A percentile compares a stretch with the other conserved stretches of the same genome.
phyloP scores from a whole-genome alignment of 768 basidiomycete genomes.

The Butyriboletus loyo region DNA sequence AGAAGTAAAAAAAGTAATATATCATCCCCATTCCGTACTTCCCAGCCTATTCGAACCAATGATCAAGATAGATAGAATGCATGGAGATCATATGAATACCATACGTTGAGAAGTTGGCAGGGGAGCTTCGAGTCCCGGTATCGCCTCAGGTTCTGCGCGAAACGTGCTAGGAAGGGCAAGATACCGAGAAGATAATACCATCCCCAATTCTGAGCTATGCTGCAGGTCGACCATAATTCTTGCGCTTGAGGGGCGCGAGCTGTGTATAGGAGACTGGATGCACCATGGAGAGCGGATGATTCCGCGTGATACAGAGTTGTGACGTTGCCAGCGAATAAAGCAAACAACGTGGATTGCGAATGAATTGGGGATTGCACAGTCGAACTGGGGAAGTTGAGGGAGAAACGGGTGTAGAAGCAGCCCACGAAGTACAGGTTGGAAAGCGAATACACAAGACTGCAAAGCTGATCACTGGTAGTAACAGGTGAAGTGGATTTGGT shows the following conservation, averaged over 20 bases:
- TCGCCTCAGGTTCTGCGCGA: slow-evolving; percentile 85
- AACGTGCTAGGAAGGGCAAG: slow-evolving; percentile 72
- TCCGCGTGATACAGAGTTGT: background rate
- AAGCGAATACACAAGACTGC: slow-evolving; percentile 73
- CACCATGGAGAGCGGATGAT: background rate
- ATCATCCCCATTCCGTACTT: slow-evolving; percentile 75
- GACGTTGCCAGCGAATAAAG: background rate
- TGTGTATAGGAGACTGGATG: background rate
- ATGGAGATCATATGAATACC: slow-evolving; percentile 18
- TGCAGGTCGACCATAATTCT: slow-evolving; percentile 42
- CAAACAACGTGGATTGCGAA: background rate
- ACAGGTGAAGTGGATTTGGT: slow-evolving; percentile 5
- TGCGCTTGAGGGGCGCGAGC: slow-evolving; percentile 37
- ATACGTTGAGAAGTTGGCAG: slow-evolving; percentile 86
- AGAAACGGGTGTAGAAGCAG: slow-evolving; percentile 57
- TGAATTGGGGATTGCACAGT: background rate
- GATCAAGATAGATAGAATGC: background rate
- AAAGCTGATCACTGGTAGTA: slow-evolving; percentile 67
- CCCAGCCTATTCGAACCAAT: slow-evolving; percentile 56
- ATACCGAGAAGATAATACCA: slow-evolving; percentile 54
- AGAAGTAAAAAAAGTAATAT: slow-evolving; percentile 63
- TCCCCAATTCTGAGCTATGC: slow-evolving; percentile 53
- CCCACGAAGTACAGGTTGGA: slow-evolving; percentile 70
- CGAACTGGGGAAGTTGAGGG: background rate
- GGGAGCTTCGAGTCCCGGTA: slow-evolving; percentile 70